Evolutionary conservation across 2,329 filamentous ascomycete genomes (phyloP).

Genomic region (Coniella lustricola): DNA sequence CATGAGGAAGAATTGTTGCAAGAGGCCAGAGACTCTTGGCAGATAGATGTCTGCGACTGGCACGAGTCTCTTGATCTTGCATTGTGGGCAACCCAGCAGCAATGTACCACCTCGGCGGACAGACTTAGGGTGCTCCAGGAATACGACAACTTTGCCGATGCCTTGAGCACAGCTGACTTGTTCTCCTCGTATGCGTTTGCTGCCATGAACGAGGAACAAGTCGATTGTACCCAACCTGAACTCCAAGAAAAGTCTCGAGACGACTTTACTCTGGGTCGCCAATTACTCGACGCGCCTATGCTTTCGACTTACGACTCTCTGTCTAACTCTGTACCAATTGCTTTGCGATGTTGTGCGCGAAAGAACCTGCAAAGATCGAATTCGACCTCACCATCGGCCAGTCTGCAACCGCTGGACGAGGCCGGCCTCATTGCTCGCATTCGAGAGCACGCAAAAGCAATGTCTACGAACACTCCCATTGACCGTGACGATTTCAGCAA

Average conservation of each 20-base stretch:
- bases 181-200: slow-evolving; percentile 44
- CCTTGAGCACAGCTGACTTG: slow-evolving; percentile 60
- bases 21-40: slow-evolving; percentile 63
- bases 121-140: slow-evolving; percentile 36
- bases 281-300: slow-evolving; percentile 40
- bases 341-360: slow-evolving; percentile 28
- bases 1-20: slow-evolving; percentile 56
- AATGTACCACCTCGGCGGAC: slow-evolving; percentile 14
- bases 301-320: slow-evolving; percentile 26
- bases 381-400: slow-evolving; percentile 1
- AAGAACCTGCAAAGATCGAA: slow-evolving; percentile 20
- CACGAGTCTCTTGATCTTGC: slow-evolving; percentile 34
- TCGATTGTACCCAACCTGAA: slow-evolving; percentile 59
- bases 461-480: slow-evolving; percentile 24
- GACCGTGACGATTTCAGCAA: slow-evolving; percentile 46
- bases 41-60: slow-evolving; percentile 55
- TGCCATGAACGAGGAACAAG: slow-evolving; percentile 34
- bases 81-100: slow-evolving; percentile 29
- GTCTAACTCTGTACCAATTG: slow-evolving; percentile 24
- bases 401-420: slow-evolving; percentile 27
- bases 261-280: slow-evolving; percentile 43
- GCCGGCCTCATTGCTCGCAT: slow-evolving; percentile 29
- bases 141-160: slow-evolving; percentile 48
- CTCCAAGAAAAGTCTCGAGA: slow-evolving; percentile 40
- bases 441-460: slow-evolving; percentile 28